Evolutionary conservation across 169 alveolate genomes (phyloP), one percentile per base, ranked within the genome.

Genomic region (Neospora caninum): DNA sequence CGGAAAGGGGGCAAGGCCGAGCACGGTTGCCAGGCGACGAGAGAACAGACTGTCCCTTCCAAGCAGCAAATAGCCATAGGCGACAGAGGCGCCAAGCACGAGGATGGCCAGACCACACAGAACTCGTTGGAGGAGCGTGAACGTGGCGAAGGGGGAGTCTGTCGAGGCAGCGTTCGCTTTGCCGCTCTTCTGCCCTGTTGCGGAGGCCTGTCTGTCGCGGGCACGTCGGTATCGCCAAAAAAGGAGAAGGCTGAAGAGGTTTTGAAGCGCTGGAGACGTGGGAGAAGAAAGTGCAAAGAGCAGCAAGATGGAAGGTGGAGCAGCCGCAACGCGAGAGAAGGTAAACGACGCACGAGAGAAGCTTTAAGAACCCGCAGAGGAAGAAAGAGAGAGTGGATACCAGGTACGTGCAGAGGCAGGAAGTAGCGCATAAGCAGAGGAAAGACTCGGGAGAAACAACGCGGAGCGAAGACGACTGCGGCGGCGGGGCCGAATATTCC

Each of bases 1-100:
- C 41, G 84, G 84, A 31, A 73, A 31, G 39, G 84, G 84, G 27
- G 84, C 39, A 43, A 73, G 84, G 43, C 84, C 84, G 25, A 73
- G 84, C 31, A 2, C 45, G 9, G 43, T 73, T 10, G 84, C 39
- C 39, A 73, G 43, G 38, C 20, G 22, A 0, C 42, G 84, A 36
- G 39, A 73, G 84, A 73, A 31, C 25, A 13, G 43, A 2, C 42
- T n/a, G 84, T n/a, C 27, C 20, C 27, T 73, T 10, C 39, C 84
- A 27, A n/a, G 18, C 16, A 73, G 16, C 25, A 18, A n/a, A 22
- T 36, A 36, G 25, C 39, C 42, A n/a, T n/a, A 73, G 84, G 27
- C 45, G 43, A 73, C 38, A 31, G 43, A 10, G 39, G 49, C 42
- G 27, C 39, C 42, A n/a, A 73, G 84, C 41, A 73, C 43, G 13